Base-by-base conservation (phyloP, 2,329 filamentous ascomycete genomes). In the Aspergillus clavatus region DNA sequence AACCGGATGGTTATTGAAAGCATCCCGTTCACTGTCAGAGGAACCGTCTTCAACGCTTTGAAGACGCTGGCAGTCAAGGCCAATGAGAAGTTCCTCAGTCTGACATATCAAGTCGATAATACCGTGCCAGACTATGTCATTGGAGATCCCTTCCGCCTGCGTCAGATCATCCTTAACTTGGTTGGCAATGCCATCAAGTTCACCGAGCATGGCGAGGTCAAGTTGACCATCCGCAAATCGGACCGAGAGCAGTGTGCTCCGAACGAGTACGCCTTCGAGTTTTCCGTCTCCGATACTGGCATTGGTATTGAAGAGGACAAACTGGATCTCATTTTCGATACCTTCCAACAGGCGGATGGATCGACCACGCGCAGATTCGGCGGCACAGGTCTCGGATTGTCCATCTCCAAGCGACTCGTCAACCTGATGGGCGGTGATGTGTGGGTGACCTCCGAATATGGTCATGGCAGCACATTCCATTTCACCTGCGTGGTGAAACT, bases 111-210 rank as follows among this genome's bases (percentile, higher is more conserved):
- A 59, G 90, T 97, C 43, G 90, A 95, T 67, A 90, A 85, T 66
- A 88, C 87, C 3, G 89, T 97, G 33, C 91, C 91, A 3, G 91
- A 97, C 66, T 90, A 95, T 65, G 89, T 97, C 31, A 84, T 96
- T 51, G 93, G 93, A 50, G 93, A 98, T 66, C 94, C 90, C 1
- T 97, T 96, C 84, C 86, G 93, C 69, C 74, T 97, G 45, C 83
- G 91, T 52, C 93, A 98, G 70, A 95, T 98, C 58, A 96, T 97
- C 51, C 79, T 97, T 46, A 98, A 98, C 70, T 75, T 98, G 45
- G 91, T 97, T 43, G 93, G 93, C 62, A 98, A 98, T 61, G 91
- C 93, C 44, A 96, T 98, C 76, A 98, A 98, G 66, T 98, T 98
- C 68, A 97, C 93, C 3, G 91, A 97, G 68, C 86, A 94, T 59